Evolutionary conservation across 345 rosid genomes (phyloP).

Genomic region (Pelargonium nanum): DNA sequence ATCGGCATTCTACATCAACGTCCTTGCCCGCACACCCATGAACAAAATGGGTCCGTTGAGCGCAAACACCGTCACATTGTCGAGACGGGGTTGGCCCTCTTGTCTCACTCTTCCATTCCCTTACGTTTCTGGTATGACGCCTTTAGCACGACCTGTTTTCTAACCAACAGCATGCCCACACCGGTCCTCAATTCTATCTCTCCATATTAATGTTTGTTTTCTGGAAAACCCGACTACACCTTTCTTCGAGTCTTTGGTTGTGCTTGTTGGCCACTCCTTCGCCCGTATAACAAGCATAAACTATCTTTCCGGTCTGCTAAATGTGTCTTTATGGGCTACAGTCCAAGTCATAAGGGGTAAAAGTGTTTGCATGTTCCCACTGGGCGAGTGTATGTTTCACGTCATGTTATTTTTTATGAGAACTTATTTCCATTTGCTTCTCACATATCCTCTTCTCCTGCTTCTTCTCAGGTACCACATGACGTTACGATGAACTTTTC

Average conservation of each 20-base stretch:
- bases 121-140: not conserved
- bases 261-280: not conserved
- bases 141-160: not conserved
- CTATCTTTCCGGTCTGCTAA: not conserved
- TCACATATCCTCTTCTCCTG: not conserved
- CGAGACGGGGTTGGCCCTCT: not conserved
- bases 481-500: not conserved
- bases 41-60: not conserved
- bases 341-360: not conserved
- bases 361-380: not conserved
- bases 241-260: not conserved
- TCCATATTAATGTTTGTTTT: not conserved
- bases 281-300: not conserved
- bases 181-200: not conserved
- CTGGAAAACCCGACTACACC: not conserved
- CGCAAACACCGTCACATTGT: not conserved
- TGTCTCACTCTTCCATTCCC: not conserved
- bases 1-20: not conserved
- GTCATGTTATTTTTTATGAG: not conserved
- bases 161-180: not conserved
- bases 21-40: too few species aligned
- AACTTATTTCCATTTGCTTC: not conserved
- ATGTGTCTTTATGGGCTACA: not conserved
- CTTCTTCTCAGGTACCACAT: not conserved
- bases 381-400: too few species aligned